phyloP scores from a whole-genome alignment of 2,329 filamentous ascomycete species.

The Cercospora sojina region DNA sequence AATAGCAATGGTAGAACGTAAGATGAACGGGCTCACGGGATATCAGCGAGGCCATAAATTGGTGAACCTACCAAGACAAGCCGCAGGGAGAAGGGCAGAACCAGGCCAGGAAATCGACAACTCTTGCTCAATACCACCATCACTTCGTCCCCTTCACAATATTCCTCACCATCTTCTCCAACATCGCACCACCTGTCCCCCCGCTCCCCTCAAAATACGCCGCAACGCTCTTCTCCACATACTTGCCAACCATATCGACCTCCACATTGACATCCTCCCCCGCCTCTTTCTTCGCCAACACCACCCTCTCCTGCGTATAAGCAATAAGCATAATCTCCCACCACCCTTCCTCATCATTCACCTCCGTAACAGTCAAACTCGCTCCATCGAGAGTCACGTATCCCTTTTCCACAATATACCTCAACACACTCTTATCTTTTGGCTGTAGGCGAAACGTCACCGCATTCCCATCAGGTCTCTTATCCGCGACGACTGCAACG shows the following conservation, averaged over 20 bases:
- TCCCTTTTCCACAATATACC: constrained; percentile 94
- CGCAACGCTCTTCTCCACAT: constrained; percentile 83
- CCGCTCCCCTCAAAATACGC: constrained; percentile 68
- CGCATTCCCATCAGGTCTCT: constrained; percentile 83
- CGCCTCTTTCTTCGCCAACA: constrained; percentile 72
- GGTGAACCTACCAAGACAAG: neutral
- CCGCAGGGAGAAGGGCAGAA: neutral
- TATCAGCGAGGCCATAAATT: neutral
- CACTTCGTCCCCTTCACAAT: constrained; percentile 53
- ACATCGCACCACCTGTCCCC: constrained; percentile 50
- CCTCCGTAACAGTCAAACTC: constrained; percentile 85
- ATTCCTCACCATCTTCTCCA: constrained; percentile 58
- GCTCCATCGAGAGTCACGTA: constrained; percentile 93
- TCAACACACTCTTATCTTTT: constrained; percentile 65
- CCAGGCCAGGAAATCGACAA: no score
- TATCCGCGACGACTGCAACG: constrained; percentile 69
- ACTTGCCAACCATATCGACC: constrained; percentile 85
- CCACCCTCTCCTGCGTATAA: constrained; percentile 91
- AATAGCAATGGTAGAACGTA: neutral
- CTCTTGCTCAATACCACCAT: neutral
- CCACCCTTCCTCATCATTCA: constrained; percentile 82
- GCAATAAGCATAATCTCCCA: constrained; percentile 96
- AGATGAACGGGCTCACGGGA: neutral
- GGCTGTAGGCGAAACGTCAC: constrained; percentile 82
- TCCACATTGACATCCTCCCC: constrained; percentile 88